Conservation (phyloP, 169 alveolate genomes). For the Plasmodium billcollinsi region DNA sequence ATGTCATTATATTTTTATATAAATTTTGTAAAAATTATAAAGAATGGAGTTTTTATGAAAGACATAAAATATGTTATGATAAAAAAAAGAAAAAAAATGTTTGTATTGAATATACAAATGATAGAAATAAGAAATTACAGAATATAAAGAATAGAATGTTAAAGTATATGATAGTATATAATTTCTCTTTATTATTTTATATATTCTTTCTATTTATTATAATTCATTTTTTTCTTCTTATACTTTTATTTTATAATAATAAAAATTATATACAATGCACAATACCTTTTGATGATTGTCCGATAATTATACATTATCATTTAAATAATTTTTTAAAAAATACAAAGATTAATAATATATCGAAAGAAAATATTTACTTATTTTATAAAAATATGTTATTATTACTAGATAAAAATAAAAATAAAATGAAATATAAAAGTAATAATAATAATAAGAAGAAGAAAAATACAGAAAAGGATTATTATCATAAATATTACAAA, state of each 20-base stretch:
- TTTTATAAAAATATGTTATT: conserved; percentile 6
- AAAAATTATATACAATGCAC: conserved; percentile 28
- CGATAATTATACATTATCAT: conserved; percentile 26
- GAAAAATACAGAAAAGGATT: too few species aligned
- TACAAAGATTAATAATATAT: conserved; percentile 9
- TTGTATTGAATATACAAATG: conserved; percentile 36
- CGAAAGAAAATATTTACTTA: conserved; percentile 18
- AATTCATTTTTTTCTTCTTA: not conserved
- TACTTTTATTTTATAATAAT: conserved; percentile 17
- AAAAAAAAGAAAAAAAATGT: not conserved
- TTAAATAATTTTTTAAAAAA: conserved; percentile 9
- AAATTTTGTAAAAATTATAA: conserved; percentile 22
- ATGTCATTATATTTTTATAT: conserved; percentile 5
- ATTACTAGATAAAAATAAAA: not conserved
- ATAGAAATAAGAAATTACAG: conserved; percentile 9
- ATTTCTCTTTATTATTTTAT: conserved; percentile 12
- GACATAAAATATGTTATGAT: not conserved
- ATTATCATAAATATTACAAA: too few species aligned
- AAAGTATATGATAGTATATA: conserved; percentile 5
- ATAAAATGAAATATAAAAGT: not conserved
- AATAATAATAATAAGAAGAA: not conserved
- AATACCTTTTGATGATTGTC: conserved; percentile 37
- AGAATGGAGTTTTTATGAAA: not conserved
- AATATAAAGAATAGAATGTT: conserved; percentile 35
- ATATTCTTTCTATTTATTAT: not conserved